Evolutionary conservation across 1,284 basidiomycete genomes (phyloP), one percentile per base, ranked within the genome.

Genomic region (Clitocybe nebularis): DNA sequence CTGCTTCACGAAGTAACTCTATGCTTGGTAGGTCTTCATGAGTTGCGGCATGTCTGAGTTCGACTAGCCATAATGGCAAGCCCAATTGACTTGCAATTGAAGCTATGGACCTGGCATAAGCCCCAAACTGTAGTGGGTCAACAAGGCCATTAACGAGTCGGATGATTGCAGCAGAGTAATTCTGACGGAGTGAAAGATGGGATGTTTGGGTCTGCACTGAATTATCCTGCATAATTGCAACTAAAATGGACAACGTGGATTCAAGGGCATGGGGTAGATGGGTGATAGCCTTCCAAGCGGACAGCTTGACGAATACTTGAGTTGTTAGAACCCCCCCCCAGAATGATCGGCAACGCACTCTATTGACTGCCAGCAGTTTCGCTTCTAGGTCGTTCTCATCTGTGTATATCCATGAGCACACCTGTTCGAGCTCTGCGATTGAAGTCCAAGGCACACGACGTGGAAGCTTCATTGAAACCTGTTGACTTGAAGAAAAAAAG

Each of bases 21-120:
- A 98, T 69, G 49, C 88, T 89, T 0, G 95, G 96, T 11, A 99
- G 67, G 51, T 96, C 92, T 57, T 99, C 95, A 59, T 99, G 95
- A 1, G 95, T 99, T 6, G 91, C 90, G 20, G 91, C 87, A 67
- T 99, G 95, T 25, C 95, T 77, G 4, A 99, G 71, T 50, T 97
- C 90, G n/a, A 99, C 93, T 13, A 99, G 74, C 80, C 89, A 93
- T 0, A 76, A 67, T 0, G 96, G 96, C 1, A 99, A 69, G 0
- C 86, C 87, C 17, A 99, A 77, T 48, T 93, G 84, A 2, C 77
- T 71, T 1, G 96, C 93, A 47, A 99, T 89, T 21, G 85, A 81
- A 0, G 88, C 82, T 54, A 99, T 97, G 1, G 93, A 88, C 28
- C 93, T 77, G 3, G 95, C 96, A 56, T 86, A 94, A 30, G 73